Conservation (phyloP, 306 rosid genomes). For the Neltuma alba region DNA sequence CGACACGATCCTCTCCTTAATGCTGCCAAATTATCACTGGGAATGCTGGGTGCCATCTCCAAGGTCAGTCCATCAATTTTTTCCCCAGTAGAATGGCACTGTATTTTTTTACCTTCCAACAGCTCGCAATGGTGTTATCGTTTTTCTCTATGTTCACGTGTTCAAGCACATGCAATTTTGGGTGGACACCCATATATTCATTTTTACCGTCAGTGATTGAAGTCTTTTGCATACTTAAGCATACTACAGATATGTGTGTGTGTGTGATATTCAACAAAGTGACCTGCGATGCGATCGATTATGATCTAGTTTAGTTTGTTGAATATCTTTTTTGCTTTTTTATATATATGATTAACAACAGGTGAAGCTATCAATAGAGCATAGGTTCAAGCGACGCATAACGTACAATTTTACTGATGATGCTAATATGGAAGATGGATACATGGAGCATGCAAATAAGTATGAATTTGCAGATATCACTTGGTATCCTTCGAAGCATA, state of each 20-base stretch:
- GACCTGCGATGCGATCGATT: not conserved
- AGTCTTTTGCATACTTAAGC: not conserved
- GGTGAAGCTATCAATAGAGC: slow-evolving; percentile 69
- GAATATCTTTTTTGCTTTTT: not conserved
- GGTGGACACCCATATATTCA: not conserved
- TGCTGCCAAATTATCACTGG: slow-evolving; percentile 72
- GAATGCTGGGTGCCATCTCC: slow-evolving; percentile 72
- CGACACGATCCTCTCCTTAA: slow-evolving; percentile 45
- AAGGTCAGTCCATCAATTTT: slow-evolving; percentile 50
- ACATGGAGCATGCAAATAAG: slow-evolving; percentile 55
- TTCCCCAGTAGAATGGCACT: not conserved
- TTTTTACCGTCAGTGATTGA: not conserved
- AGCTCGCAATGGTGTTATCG: not conserved
- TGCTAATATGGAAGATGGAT: slow-evolving; percentile 44
- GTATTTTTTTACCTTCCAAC: not conserved
- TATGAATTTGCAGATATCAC: slow-evolving; percentile 74
- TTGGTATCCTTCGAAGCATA: slow-evolving; percentile 74
- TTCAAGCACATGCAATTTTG: not conserved
- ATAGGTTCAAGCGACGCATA: slow-evolving; percentile 72
- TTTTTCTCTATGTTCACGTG: not conserved
- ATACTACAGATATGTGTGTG: too few relatives aligned
- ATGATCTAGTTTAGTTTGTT: not conserved
- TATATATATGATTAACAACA: slow-evolving; percentile 13
- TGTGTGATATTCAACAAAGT: not conserved
- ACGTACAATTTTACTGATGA: slow-evolving; percentile 58